Conservation (phyloP, 2,329 filamentous ascomycete species). For the Colletotrichum graminicola region DNA sequence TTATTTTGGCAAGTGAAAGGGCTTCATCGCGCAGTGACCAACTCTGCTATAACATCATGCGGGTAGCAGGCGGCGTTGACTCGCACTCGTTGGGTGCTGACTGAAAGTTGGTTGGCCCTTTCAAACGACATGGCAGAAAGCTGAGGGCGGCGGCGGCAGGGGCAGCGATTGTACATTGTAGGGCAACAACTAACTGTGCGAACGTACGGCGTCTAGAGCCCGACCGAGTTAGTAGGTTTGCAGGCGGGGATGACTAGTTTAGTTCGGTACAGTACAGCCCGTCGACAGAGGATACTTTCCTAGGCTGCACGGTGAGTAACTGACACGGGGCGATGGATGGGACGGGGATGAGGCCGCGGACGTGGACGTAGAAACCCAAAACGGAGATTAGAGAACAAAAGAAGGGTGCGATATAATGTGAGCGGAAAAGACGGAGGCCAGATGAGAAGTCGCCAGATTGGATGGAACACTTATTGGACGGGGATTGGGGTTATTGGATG, state of each 20-base stretch:
- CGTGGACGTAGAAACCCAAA: constrained; percentile 7
- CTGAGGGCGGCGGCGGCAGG: not conserved
- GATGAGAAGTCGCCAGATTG: constrained; percentile 15
- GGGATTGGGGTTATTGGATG: constrained; percentile 7
- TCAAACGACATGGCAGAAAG: not conserved
- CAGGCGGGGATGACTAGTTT: not conserved
- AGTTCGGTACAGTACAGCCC: not conserved
- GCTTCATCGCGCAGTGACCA: not conserved
- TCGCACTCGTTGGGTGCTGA: not conserved
- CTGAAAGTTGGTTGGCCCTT: not conserved
- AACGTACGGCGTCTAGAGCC: not conserved
- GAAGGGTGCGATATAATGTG: not conserved
- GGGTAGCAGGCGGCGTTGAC: not conserved
- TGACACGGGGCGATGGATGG: constrained; percentile 1
- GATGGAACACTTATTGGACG: constrained; percentile 9
- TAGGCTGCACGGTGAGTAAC: not conserved
- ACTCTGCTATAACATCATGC: not conserved
- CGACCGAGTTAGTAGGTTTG: not conserved
- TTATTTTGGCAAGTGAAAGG: not conserved
- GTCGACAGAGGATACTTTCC: not conserved
- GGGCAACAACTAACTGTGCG: not conserved
- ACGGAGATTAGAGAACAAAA: constrained; percentile 7
- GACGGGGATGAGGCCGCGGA: constrained; percentile 2
- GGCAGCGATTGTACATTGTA: not conserved
- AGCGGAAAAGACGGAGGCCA: not conserved